Evolutionary conservation across 192 early-diverging fungal genomes (phyloP).

Genomic region (Spinellus fusiger): DNA sequence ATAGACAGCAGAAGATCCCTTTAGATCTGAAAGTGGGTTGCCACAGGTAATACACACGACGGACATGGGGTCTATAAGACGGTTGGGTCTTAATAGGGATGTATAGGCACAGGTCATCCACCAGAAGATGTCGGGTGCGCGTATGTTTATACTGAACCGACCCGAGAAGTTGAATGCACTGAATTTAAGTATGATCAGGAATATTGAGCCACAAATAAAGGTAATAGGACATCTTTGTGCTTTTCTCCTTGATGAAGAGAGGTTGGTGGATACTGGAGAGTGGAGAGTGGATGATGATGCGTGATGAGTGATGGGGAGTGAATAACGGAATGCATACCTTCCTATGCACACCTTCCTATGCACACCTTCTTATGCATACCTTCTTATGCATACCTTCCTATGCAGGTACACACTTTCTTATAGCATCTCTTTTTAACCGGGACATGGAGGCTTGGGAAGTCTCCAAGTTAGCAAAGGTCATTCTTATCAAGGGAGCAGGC

Average conservation of each 20-base stretch:
- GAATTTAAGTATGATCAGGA: constrained; percentile 78
- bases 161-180: constrained; percentile 88
- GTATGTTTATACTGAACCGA: constrained; percentile 70
- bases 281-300: too few relatives aligned
- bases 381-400: background rate
- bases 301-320: too few relatives aligned
- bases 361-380: too few relatives aligned
- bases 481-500: constrained; percentile 74
- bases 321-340: background rate
- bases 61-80: background rate
- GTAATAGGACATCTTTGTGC: constrained; percentile 36
- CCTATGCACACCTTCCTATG: too few relatives aligned
- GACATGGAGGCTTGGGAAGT: constrained; percentile 67
- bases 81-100: background rate
- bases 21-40: background rate
- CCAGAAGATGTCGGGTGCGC: constrained; percentile 36
- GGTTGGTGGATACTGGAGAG: too few relatives aligned
- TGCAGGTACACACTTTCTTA: background rate
- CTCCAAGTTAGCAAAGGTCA: constrained; percentile 83
- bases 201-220: constrained; percentile 76
- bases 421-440: background rate
- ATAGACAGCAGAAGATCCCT: background rate
- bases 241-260: too few relatives aligned
- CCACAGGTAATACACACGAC: background rate
- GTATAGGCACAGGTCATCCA: constrained; percentile 23